Base-by-base conservation (phyloP, 371 early-diverging fungal genomes). In the Saksenaea oblongispora region DNA sequence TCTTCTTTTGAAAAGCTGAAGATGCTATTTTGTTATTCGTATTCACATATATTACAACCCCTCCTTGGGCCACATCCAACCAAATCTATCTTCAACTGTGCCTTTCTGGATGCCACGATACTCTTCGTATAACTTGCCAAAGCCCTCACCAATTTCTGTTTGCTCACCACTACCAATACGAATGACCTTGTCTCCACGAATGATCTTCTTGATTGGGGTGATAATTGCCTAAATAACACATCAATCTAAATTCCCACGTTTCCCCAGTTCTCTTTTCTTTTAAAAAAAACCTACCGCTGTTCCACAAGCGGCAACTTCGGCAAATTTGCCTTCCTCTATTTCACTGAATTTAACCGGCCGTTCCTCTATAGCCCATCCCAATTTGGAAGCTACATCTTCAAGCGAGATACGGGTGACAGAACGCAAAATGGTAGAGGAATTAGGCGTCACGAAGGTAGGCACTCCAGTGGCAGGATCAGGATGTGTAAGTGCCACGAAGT, bases 11-110 rank as follows among this genome's bases (percentile, higher is more conserved):
- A n/a, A n/a, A n/a, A n/a, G n/a, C n/a, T n/a, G n/a, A n/a, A n/a
- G n/a, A n/a, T n/a, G n/a, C n/a, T n/a, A n/a, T n/a, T n/a, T n/a
- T n/a, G n/a, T n/a, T n/a, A n/a, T n/a, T n/a, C n/a, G n/a, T n/a
- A 31, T 31, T 31, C 31, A 7, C 31, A 7, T 7, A 4, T 31
- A 31, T 65, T 75, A 84, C 53, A 92, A 73, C 7, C 92, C 92
- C 64, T 88, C 81, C 5, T 79, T 69, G 7, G 92, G 91, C 87
- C 88, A 89, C 86, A 91, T 82, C 91, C 91, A 92, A 11, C 80
- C 85, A 64, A 78, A 85, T 15, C 77, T 64, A 59, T 91, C 89
- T 41, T 82, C 78, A 11, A 84, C 61, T 18, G 85, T 83, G 13
- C 93, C 90, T 44, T 69, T 71, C 76, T 92, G 93, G 59, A 92